Evolutionary conservation across 2,329 filamentous ascomycete species (phyloP).

Genomic region (Fonsecaea pugnacius): DNA sequence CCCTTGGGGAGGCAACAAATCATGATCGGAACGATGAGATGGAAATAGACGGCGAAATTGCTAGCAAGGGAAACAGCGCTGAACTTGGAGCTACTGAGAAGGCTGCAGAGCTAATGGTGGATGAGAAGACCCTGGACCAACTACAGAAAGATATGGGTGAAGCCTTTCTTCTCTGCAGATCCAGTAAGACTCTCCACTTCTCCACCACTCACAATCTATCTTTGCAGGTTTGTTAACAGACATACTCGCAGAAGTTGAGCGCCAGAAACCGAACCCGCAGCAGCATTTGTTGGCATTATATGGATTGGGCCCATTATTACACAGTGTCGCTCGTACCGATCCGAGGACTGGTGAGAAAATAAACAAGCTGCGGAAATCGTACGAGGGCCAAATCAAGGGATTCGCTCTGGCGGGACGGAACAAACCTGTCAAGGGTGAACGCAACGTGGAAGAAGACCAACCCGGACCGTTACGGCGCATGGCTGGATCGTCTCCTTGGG

Average conservation of each 20-base stretch:
- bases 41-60: constrained; percentile 17
- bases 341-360: constrained; percentile 67
- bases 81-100: not conserved
- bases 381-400: constrained; percentile 56
- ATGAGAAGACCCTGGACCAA: constrained; percentile 46
- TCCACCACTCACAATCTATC: constrained; percentile 41
- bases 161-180: constrained; percentile 56
- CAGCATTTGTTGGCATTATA: constrained; percentile 65
- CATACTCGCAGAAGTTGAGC: constrained; percentile 48
- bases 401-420: constrained; percentile 54
- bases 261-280: constrained; percentile 60
- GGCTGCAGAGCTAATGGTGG: constrained; percentile 10
- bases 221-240: constrained; percentile 49
- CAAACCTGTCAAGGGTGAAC: constrained; percentile 52
- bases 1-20: constrained; percentile 28
- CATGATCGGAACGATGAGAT: constrained; percentile 35
- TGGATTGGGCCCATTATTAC: constrained; percentile 59
- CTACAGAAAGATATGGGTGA: constrained; percentile 53
- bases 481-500: constrained; percentile 44
- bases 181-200: constrained; percentile 55
- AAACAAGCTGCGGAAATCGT: constrained; percentile 64
- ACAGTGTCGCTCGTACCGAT: constrained; percentile 63
- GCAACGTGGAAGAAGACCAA: constrained; percentile 33
- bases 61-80: constrained; percentile 5
- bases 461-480: constrained; percentile 44